These are phyloP conservation scores for Ceratobasidium sp. DNA, from an alignment of 1,284 basidiomycete genomes.

Conservation along the genomic window DNA sequence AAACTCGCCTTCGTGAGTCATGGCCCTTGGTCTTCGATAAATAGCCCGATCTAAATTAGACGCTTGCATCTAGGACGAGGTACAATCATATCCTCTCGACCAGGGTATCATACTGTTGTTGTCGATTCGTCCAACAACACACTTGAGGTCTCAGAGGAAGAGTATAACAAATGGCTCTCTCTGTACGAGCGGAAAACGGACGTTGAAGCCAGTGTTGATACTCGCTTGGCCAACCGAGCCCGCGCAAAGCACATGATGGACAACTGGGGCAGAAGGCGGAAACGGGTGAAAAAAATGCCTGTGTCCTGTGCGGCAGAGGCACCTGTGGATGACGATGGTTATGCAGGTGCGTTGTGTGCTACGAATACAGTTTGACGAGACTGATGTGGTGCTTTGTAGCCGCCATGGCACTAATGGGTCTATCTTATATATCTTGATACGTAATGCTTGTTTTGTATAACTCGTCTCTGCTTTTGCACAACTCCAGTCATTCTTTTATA, in stretches of 20 bases:
- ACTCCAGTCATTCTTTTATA: conserved; percentile 23
- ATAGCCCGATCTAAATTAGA: conserved; percentile 18
- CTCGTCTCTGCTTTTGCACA: not conserved
- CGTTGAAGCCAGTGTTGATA: conserved; percentile 41
- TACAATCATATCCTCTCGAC: conserved; percentile 40
- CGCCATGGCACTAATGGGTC: conserved; percentile 45
- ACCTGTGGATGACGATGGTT: conserved; percentile 45
- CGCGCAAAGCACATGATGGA: conserved; percentile 46
- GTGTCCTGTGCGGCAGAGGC: conserved; percentile 37
- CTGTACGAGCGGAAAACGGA: conserved; percentile 45
- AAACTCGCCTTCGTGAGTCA: conserved; percentile 46
- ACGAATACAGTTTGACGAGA: not conserved
- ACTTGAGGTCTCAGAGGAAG: conserved; percentile 43
- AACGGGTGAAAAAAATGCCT: conserved; percentile 42
- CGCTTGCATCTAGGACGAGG: conserved; percentile 30
- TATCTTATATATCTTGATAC: conserved; percentile 45
- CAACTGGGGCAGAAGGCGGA: conserved; percentile 45
- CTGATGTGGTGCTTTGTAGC: conserved; percentile 8
- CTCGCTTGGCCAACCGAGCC: conserved; percentile 40
- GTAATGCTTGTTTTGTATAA: conserved; percentile 27
- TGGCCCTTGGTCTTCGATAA: not conserved
- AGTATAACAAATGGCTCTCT: conserved; percentile 43
- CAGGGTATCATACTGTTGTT: conserved; percentile 44
- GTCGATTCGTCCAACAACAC: conserved; percentile 45
- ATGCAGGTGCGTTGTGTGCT: conserved; percentile 32